phyloP scores from a whole-genome alignment of 257 asterid genomes.

The Mitragyna speciosa region DNA sequence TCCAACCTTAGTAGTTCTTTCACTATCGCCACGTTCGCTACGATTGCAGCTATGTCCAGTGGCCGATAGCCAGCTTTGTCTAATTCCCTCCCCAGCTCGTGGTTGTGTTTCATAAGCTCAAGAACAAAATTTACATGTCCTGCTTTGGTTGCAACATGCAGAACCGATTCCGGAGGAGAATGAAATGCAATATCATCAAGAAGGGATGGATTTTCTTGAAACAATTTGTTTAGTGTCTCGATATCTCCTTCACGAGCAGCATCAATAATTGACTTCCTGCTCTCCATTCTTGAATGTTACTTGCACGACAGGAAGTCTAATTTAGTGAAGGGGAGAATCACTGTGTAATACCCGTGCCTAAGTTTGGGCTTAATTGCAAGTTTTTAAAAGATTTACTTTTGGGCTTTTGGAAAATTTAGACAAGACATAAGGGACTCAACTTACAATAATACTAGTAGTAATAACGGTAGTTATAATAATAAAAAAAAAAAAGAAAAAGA shows the following conservation, averaged over 20 bases:
- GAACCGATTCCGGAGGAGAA: not conserved
- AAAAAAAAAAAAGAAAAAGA: too few species aligned
- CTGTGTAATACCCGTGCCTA: too few species aligned
- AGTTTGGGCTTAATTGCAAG: too few species aligned
- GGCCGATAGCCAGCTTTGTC: conserved; percentile 4
- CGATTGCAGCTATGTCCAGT: conserved; percentile 5
- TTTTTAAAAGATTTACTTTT: too few species aligned
- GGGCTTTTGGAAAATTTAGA: too few species aligned
- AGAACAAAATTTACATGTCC: not conserved
- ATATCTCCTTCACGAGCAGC: not conserved
- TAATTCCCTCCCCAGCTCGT: conserved; percentile 1
- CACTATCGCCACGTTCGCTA: conserved; percentile 5
- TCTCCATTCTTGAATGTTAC: not conserved
- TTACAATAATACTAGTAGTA: too few species aligned
- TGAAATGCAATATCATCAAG: conserved; percentile 4
- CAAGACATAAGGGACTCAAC: too few species aligned
- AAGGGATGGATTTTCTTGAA: conserved; percentile 1
- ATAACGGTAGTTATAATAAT: too few species aligned
- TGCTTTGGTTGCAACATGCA: conserved; percentile 2
- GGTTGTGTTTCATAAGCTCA: conserved; percentile 10
- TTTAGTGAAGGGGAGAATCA: not conserved
- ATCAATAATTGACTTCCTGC: not conserved
- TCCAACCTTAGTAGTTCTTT: not conserved
- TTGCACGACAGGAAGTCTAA: not conserved
- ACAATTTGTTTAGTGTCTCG: not conserved